Base-by-base conservation (phyloP, 768 basidiomycete species). In the Mycena capillaripes region DNA sequence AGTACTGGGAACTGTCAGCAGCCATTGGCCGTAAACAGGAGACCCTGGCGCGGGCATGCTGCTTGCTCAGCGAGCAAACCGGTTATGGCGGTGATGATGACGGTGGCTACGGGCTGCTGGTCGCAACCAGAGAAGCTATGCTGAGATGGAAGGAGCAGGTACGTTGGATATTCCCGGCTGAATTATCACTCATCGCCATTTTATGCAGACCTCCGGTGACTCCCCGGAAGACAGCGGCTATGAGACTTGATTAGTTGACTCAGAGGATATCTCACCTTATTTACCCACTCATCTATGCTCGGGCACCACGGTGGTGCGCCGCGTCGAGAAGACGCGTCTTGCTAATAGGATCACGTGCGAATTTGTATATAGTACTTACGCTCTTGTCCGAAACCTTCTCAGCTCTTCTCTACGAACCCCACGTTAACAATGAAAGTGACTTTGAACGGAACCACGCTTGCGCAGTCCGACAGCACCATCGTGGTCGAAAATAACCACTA, bases 401-500 rank as follows among this genome's bases (percentile, higher is more conserved):
- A 9, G 52, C 52, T 16, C 10, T 16, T 32, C 29, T 34, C 30
- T 56, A 19, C 30, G 19, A 30, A 32, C 14, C 32, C 32, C 6
- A 12, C 55, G 3, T 32, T 19, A 7, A 61, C 38, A 81, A 86
- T 92, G 85, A 89, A 87, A 81, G 92, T 88, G 32, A 81, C 83
- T 3, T 76, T 90, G 69, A 82, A 89, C 75, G 87, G 85, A 29
- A 79, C 79, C 16, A 79, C 86, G 17, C 84, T 95, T 75, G 93
- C 93, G 0, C 87, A 93, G 64, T 88, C 87, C 9, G 80, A 84
- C 72, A 80, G 84, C 0, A 90, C 93, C 0, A 81, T 89, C 40
- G 78, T 88, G 8, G 86, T 95, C 55, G 92, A 94, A 75, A 87
- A 87, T 16, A 94, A 92, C 73, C 89, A 92, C 72, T 94, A 94